A percentile compares a stretch with the other conserved stretches of the same genome.
These are phyloP conservation scores for Bryum argenteum DNA, from an alignment of 225 moss, liverwort and hornwort genomes.

Conservation along the genomic window DNA sequence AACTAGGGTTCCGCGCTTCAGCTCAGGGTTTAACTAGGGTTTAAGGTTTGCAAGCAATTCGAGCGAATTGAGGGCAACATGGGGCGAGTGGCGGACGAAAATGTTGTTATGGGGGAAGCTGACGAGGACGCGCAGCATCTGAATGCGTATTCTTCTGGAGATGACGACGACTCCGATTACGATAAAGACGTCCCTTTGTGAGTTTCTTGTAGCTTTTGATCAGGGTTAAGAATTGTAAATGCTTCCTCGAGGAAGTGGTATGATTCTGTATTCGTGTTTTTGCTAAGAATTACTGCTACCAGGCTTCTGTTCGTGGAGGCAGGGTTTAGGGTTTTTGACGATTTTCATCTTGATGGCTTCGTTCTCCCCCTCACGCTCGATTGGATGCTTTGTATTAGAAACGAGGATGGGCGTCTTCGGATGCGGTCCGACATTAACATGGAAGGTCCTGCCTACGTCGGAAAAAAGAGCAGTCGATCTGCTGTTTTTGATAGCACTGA, in stretches of 20 bases:
- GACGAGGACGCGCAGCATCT: constrained; percentile 49
- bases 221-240: neutral
- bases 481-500: constrained; percentile 46
- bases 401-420: constrained; percentile 69
- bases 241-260: neutral
- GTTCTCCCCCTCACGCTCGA: neutral
- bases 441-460: constrained; percentile 71
- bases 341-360: neutral
- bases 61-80: constrained; percentile 10
- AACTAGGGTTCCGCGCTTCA: no score
- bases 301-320: neutral
- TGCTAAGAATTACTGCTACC: neutral
- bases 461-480: constrained; percentile 71
- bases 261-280: neutral
- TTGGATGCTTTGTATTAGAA: constrained; percentile 27
- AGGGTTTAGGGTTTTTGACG: neutral
- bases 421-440: constrained; percentile 75
- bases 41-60: constrained; percentile 17
- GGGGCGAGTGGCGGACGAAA: constrained; percentile 36
- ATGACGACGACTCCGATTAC: constrained; percentile 35
- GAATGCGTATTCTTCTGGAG: constrained; percentile 31
- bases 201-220: constrained; percentile 21
- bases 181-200: constrained; percentile 45
- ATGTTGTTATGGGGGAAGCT: constrained; percentile 32
- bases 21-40: constrained; percentile 22